phyloP scores from a whole-genome alignment of 768 basidiomycete genomes.

The Suillus spraguei region DNA sequence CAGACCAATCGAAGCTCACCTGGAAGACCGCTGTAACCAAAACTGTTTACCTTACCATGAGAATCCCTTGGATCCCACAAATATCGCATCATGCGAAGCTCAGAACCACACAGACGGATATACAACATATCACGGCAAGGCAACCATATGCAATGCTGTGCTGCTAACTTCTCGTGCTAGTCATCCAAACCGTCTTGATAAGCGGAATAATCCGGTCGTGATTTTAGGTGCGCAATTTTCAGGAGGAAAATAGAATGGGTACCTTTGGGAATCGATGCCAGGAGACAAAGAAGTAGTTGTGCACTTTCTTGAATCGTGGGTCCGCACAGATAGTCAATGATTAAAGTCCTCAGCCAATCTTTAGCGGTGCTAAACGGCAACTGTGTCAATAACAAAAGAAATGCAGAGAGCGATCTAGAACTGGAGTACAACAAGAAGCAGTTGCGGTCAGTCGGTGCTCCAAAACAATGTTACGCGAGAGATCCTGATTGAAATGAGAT shows the following conservation, averaged over 20 bases:
- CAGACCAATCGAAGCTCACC: not conserved
- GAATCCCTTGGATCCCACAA: not conserved
- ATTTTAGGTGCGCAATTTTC: not conserved
- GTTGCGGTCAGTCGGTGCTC: too few relatives aligned
- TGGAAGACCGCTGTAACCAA: not conserved
- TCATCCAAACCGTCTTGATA: not conserved
- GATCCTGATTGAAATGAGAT: not conserved
- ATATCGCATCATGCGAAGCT: slow-evolving; percentile 4
- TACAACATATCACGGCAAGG: slow-evolving; percentile 1
- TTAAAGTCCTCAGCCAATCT: not conserved
- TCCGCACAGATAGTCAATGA: not conserved
- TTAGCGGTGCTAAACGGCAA: not conserved
- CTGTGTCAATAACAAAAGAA: not conserved
- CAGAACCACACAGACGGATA: not conserved
- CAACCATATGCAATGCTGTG: not conserved
- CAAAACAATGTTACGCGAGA: not conserved
- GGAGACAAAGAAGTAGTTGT: not conserved
- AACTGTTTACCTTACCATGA: not conserved
- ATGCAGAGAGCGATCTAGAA: not conserved
- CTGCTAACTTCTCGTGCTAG: not conserved
- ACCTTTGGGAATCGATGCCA: not conserved
- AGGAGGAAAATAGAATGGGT: not conserved
- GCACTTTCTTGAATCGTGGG: not conserved
- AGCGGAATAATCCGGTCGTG: not conserved
- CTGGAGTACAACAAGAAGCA: not conserved